These are phyloP conservation scores for Spiraea crenata DNA, from an alignment of 331 rosid species.

Conservation along the genomic window DNA sequence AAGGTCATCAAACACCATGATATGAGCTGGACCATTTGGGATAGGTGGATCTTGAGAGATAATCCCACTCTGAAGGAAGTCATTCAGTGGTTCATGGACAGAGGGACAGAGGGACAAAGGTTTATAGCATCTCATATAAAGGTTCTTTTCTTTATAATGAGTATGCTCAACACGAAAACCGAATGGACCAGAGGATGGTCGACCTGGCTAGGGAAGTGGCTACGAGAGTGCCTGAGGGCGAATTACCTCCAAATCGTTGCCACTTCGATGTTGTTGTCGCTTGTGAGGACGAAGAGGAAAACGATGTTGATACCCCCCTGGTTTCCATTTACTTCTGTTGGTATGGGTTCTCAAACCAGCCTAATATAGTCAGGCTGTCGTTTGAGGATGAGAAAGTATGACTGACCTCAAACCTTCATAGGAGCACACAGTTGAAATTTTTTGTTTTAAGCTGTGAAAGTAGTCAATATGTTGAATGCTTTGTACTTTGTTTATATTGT, in stretches of 20 bases:
- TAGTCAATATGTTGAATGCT: no score
- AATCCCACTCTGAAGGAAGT: slow-evolving; percentile 87
- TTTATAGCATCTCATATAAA: slow-evolving; percentile 86
- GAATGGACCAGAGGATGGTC: slow-evolving; percentile 73
- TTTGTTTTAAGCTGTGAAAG: background rate
- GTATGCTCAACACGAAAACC: slow-evolving; percentile 69
- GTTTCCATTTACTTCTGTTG: slow-evolving; percentile 76
- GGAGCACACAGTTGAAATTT: slow-evolving; percentile 3
- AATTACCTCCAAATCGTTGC: slow-evolving; percentile 63
- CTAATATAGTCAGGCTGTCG: slow-evolving; percentile 20
- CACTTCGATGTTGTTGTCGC: slow-evolving; percentile 88
- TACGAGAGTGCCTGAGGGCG: slow-evolving; percentile 74
- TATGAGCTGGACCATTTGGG: slow-evolving; percentile 95
- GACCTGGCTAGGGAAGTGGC: slow-evolving; percentile 86
- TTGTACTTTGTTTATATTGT: no score
- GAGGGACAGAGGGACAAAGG: slow-evolving; percentile 66
- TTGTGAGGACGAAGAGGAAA: slow-evolving; percentile 83
- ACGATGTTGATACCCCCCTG: slow-evolving; percentile 75
- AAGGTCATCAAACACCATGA: slow-evolving; percentile 74
- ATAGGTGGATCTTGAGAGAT: slow-evolving; percentile 70
- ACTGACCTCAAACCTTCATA: background rate
- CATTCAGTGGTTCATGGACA: slow-evolving; percentile 64
- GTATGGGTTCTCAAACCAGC: slow-evolving; percentile 26
- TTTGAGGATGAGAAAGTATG: slow-evolving; percentile 19
- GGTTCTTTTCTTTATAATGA: slow-evolving; percentile 74